Evolutionary conservation across 176 grass and related monocot genomes (phyloP), one percentile per base, ranked within the genome.

Genomic region (Pharus latifolius): DNA sequence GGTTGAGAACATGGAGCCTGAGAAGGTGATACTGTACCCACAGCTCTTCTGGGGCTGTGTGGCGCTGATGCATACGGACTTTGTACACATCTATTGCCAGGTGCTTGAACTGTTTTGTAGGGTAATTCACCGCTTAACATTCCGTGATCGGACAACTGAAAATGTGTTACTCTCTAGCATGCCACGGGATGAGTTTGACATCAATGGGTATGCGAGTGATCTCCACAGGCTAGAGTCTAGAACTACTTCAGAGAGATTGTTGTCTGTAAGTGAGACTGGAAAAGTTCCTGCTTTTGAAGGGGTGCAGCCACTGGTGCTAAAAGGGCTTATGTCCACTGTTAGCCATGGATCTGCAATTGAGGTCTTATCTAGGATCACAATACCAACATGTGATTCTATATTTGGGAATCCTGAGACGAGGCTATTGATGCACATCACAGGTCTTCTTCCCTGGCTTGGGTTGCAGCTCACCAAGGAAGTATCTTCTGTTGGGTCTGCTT

Each of bases 41-140:
- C 89, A 98, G 84, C 94, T 98, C 63, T 98, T 98, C 67, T 93
- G 94, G 94, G 94, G 89, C 19, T 98, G 94, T 33, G 94, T 98
- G 51, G 94, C 89, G 1, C 86, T 98, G 81, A 91, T 98, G 94
- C 87, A 93, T 49, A 98, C 89, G 5, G 94, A 98, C 69, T 98
- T 93, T 83, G 89, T 98, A 25, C 89, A 93, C 64, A 84, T 98
- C 7, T 98, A 98, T 30, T 89, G 89, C 66, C 94, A 93, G 71
- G 94, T 98, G 56, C 89, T 98, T 32, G 87, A 86, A 44, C 67
- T 98, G 19, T 98, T 98, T 25, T 83, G 84, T 24, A 79, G 87
- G 56, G 87, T 98, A 42, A 93, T 98, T 63, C 87, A 98, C 72
- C 72, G 94, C 51, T 67, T 98, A 56, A 77, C 77, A 20, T 98